Base-by-base conservation (phyloP, 352 stramenopile species). In the Globisporangium radiosum region DNA sequence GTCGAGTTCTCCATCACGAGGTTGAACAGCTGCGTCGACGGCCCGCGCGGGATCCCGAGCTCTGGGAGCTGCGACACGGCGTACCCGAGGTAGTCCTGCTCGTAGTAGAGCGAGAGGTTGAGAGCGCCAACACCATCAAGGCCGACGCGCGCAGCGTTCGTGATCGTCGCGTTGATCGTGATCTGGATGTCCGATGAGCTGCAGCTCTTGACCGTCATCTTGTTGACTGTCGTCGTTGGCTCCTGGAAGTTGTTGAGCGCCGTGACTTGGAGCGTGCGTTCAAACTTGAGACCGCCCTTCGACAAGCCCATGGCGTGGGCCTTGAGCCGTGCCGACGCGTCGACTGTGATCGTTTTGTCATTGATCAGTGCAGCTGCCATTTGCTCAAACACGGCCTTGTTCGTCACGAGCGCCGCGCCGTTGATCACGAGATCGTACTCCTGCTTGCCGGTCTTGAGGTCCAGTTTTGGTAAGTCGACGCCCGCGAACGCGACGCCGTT, bases 91-190 rank as follows among this genome's bases (percentile, higher is more conserved):
- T 87, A 91, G 36, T 71, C 66, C 43, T 84, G 55, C 11, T 66
- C 60, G 64, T 80, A 85, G 70, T 88, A 87, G 37, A 91, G 59
- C 17, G 68, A 87, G 62, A 91, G 63, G 64, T 89, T 91, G 49
- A 91, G 70, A 45, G 68, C 60, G 47, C 77, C 81, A 37, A 91
- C 75, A 60, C 79, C 52, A 19, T 56, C 10, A 37, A 64, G 45
- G 3, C 59, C 59, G 14, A 64, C 38, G 38, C 47, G 51, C 52
- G 45, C 59, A 4, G 36, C 39, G 52, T 65, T 65, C 17, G 39
- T 65, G 43, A 89, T 60, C n/a, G 71, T 87, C 56, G 81, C 72
- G 64, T 91, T 87, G 65, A 87, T 78, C 50, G 70, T 59, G 55
- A 88, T 80, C 38, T 55, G 10, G 43, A 62, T 49, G 37, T 75